These are phyloP conservation scores for Neofusicoccum parvum DNA, from an alignment of 2,329 filamentous ascomycete species.

Conservation along the genomic window DNA sequence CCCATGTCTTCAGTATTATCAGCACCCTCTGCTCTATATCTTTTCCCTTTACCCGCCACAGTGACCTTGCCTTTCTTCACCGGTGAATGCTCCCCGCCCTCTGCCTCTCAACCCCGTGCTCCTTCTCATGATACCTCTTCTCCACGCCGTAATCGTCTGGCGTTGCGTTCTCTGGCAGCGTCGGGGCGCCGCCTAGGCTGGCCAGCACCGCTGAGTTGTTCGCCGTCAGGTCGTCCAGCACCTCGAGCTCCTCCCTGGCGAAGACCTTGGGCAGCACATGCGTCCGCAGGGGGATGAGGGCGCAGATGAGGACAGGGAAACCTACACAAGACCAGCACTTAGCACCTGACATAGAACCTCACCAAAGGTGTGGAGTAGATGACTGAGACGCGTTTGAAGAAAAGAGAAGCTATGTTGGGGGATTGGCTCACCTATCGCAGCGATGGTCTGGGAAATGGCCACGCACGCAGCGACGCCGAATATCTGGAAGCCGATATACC, in stretches of 20 bases:
- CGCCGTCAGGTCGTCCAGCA: constrained; percentile 56
- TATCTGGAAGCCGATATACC: constrained; percentile 54
- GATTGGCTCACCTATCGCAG: constrained; percentile 48
- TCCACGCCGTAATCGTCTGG: not conserved
- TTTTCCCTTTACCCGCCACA: no score
- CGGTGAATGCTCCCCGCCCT: no score
- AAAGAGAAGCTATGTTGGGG: not conserved
- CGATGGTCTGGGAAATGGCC: constrained; percentile 60
- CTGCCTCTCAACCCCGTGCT: no score
- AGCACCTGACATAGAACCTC: no score
- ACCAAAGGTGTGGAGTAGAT: no score
- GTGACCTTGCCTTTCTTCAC: no score
- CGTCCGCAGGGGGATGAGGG: constrained; percentile 57
- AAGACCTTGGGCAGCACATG: constrained; percentile 55
- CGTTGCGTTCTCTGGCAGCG: not conserved
- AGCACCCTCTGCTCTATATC: no score
- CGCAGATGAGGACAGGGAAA: constrained; percentile 59
- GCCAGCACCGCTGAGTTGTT: constrained; percentile 55
- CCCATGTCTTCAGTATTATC: no score
- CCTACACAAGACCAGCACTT: constrained; percentile 27
- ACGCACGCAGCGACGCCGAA: constrained; percentile 53
- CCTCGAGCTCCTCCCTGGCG: constrained; percentile 47
- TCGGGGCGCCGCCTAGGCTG: constrained; percentile 53
- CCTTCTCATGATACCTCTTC: not conserved
- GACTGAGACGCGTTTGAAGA: no score